A percentile compares a stretch with the other conserved stretches of the same genome.
Evolutionary conservation across 768 basidiomycete genomes (phyloP).

Genomic region (Boletus pseudopeckii): DNA sequence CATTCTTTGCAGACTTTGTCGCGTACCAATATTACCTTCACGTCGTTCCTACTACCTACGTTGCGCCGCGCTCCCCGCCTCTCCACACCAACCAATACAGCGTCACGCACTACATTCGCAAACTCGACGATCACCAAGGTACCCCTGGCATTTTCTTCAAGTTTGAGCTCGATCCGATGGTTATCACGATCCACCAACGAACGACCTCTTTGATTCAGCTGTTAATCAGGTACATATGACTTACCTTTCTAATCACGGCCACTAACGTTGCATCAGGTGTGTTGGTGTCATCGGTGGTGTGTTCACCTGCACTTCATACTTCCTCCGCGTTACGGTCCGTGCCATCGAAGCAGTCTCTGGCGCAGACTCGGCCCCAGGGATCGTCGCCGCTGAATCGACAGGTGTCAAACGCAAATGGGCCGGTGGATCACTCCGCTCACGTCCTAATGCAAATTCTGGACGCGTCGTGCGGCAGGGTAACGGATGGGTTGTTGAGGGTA

Average conservation of each 20-base stretch:
- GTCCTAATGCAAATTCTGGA: slow-evolving; percentile 34
- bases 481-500: slow-evolving; percentile 59
- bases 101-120: slow-evolving; percentile 87
- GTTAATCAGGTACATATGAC: slow-evolving; percentile 55
- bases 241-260: background rate
- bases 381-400: slow-evolving; percentile 65
- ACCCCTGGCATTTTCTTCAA: slow-evolving; percentile 98
- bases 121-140: slow-evolving; percentile 68
- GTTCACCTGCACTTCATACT: slow-evolving; percentile 81
- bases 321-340: slow-evolving; percentile 58
- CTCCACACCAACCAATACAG: slow-evolving; percentile 85
- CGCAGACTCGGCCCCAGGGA: slow-evolving; percentile 46
- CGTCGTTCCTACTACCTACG: slow-evolving; percentile 93
- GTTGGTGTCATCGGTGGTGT: slow-evolving; percentile 94
- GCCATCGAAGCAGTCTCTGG: slow-evolving; percentile 64
- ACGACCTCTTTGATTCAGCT: slow-evolving; percentile 82
- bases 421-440: slow-evolving; percentile 59
- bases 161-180: slow-evolving; percentile 91
- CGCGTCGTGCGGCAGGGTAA: slow-evolving; percentile 54
- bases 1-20: slow-evolving; percentile 60
- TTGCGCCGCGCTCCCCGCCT: slow-evolving; percentile 63
- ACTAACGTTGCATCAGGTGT: slow-evolving; percentile 38
- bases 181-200: slow-evolving; percentile 81
- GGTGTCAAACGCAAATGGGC: slow-evolving; percentile 68
- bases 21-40: slow-evolving; percentile 94